A percentile compares a stretch with the other conserved stretches of the same genome.
Conservation (phyloP, 805 yeast species). For the Brettanomyces anomalus region DNA sequence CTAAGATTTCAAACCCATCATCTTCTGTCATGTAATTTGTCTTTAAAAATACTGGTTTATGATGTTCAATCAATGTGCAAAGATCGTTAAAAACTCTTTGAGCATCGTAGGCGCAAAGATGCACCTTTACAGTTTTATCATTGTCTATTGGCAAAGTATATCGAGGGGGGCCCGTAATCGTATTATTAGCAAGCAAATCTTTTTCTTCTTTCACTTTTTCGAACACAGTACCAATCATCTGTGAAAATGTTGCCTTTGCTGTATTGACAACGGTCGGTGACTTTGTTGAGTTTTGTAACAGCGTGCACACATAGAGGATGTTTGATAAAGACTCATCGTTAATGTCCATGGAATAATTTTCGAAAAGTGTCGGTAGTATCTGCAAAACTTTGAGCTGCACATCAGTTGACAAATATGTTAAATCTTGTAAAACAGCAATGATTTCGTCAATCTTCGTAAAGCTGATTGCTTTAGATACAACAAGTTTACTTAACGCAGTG, state of each 20-base stretch:
- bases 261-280: conserved; percentile 76
- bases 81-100: conserved; percentile 63
- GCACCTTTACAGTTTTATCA: conserved; percentile 32
- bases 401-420: conserved; percentile 68
- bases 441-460: conserved; percentile 42
- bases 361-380: conserved; percentile 66
- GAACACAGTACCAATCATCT: conserved; percentile 67
- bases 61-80: conserved; percentile 56
- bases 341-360: conserved; percentile 48
- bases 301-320: conserved; percentile 60
- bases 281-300: conserved; percentile 59
- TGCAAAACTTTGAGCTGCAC: conserved; percentile 83
- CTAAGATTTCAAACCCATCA: conserved; percentile 75
- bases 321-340: conserved; percentile 47
- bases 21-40: conserved; percentile 46
- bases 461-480: conserved; percentile 47
- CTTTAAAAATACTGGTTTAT: conserved; percentile 45
- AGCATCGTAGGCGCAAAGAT: conserved; percentile 57
- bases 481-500: conserved; percentile 58
- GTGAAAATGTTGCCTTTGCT: conserved; percentile 89
- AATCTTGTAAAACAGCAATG: conserved; percentile 60
- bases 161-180: conserved; percentile 10
- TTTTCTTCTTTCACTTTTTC: conserved; percentile 50
- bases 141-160: conserved; percentile 38
- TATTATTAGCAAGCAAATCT: not conserved